Percentiles rank a stretch among this genome's conserved stretches.
Conservation (phyloP, 306 rosid species). For the Cicer bijugum region DNA sequence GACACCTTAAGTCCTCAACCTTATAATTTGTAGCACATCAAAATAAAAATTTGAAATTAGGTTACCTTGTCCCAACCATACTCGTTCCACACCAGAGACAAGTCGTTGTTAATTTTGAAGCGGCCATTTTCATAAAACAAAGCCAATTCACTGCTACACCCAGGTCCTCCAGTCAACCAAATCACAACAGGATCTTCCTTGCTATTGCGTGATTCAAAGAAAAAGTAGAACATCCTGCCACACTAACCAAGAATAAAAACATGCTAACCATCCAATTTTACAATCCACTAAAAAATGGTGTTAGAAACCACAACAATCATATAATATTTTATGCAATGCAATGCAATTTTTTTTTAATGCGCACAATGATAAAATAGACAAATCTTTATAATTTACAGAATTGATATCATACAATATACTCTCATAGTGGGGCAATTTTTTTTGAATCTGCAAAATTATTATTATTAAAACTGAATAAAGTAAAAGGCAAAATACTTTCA, state of each 20-base stretch:
- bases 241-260: conserved; percentile 21
- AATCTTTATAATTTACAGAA: background rate
- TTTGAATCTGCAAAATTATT: no score
- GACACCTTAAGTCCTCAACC: conserved; percentile 1
- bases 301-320: background rate
- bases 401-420: conserved; percentile 4
- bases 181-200: conserved; percentile 82
- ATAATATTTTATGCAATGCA: background rate
- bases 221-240: conserved; percentile 89
- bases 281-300: background rate
- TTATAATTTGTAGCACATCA: conserved; percentile 4
- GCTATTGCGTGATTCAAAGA: conserved; percentile 79
- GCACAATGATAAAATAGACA: background rate
- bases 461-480: no score
- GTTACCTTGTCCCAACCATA: conserved; percentile 95
- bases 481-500: no score
- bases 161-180: conserved; percentile 97
- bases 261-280: background rate
- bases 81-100: conserved; percentile 85
- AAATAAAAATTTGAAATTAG: conserved; percentile 16
- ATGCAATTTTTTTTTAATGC: background rate
- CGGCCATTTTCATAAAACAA: conserved; percentile 91
- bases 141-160: conserved; percentile 93
- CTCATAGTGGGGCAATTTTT: background rate
- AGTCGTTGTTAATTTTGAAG: conserved; percentile 66